These are phyloP conservation scores for Ophiocordyceps robertsii DNA, from an alignment of 2,329 filamentous ascomycete genomes.

Conservation along the genomic window DNA sequence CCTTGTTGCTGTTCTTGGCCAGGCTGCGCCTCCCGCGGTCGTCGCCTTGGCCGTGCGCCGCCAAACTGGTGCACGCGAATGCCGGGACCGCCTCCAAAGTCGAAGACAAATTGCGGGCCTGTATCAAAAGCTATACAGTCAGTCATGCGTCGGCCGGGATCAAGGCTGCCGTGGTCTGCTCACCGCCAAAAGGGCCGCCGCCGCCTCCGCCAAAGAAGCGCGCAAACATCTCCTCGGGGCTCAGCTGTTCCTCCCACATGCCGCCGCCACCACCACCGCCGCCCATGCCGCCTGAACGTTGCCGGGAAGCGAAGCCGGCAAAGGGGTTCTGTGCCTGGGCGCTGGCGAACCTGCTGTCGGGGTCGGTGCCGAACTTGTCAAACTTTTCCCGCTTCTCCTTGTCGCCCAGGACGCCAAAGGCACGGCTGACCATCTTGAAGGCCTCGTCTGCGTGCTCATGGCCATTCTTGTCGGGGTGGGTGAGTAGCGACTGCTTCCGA, in stretches of 20 bases:
- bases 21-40: conserved; percentile 53
- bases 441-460: conserved; percentile 92
- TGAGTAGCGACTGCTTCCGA: conserved; percentile 82
- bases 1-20: conserved; percentile 29
- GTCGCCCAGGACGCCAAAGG: conserved; percentile 87
- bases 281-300: conserved; percentile 27
- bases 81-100: conserved; percentile 81
- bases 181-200: conserved; percentile 37
- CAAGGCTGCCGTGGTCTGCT: conserved; percentile 4
- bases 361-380: conserved; percentile 83
- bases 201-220: conserved; percentile 84
- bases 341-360: conserved; percentile 70
- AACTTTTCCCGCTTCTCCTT: conserved; percentile 75
- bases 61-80: conserved; percentile 94
- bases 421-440: conserved; percentile 93
- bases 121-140: conserved; percentile 47
- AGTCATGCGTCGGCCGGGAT: conserved; percentile 4
- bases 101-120: conserved; percentile 87
- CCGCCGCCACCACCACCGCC: conserved; percentile 39
- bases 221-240: conserved; percentile 91
- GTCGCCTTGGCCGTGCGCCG: conserved; percentile 59
- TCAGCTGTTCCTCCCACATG: conserved; percentile 84
- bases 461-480: conserved; percentile 97
- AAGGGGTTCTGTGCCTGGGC: conserved; percentile 50
- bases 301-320: conserved; percentile 40